Evolutionary conservation across 129 eudicot species (phyloP).

Genomic region (Flaveria sonorensis): DNA sequence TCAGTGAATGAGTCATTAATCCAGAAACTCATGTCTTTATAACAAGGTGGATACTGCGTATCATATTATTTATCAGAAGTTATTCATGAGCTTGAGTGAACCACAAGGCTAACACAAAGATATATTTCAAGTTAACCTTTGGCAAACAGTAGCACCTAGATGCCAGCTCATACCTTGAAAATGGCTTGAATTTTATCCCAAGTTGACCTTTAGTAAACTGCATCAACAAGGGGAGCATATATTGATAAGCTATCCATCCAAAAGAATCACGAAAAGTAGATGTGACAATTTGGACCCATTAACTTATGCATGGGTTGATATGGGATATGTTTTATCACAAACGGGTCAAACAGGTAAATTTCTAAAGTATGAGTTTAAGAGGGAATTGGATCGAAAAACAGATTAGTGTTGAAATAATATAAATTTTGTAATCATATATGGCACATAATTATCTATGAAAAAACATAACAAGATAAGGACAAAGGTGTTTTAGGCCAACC

Average conservation of each 20-base stretch:
- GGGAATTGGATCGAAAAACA: not conserved
- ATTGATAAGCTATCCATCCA: not conserved
- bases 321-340: not conserved
- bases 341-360: not conserved
- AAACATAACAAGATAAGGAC: not conserved
- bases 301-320: not conserved
- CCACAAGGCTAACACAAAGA: not conserved
- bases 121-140: not conserved
- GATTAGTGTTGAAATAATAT: not conserved
- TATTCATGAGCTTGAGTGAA: not conserved
- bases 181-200: constrained; percentile 78
- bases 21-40: constrained; percentile 94
- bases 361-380: not conserved
- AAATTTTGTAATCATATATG: not conserved
- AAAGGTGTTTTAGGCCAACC: not conserved
- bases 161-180: constrained; percentile 59
- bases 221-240: constrained; percentile 25
- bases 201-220: constrained; percentile 84
- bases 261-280: not conserved
- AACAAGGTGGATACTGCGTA: constrained; percentile 90
- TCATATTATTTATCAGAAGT: not conserved
- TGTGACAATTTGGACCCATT: not conserved
- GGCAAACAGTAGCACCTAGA: not conserved
- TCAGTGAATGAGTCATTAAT: constrained; percentile 85
- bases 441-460: not conserved